These are phyloP conservation scores for Thuidium tamariscinum DNA, from an alignment of 225 moss, liverwort and hornwort species.

Conservation along the genomic window DNA sequence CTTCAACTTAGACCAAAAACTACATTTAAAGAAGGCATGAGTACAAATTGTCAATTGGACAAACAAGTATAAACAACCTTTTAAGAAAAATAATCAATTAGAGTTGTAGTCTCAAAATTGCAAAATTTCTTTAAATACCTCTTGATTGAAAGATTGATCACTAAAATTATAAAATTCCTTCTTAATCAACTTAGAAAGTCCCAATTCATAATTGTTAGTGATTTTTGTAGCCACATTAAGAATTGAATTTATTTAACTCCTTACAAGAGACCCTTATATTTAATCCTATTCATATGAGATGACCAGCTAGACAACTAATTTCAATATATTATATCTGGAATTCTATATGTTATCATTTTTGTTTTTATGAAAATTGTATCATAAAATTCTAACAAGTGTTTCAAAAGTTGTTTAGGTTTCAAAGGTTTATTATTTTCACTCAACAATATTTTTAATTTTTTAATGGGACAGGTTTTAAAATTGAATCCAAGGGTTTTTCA, in stretches of 20 bases:
- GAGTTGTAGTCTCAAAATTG: background rate
- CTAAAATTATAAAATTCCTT: background rate
- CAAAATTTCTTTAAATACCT: background rate
- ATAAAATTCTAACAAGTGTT: background rate
- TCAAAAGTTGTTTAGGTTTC: background rate
- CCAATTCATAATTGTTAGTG: background rate
- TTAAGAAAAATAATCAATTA: background rate
- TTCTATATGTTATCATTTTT: background rate
- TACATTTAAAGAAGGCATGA: accelerated
- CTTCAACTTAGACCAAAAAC: background rate
- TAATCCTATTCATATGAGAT: background rate
- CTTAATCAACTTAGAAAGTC: accelerated
- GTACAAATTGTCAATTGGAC: background rate
- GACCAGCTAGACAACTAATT: background rate
- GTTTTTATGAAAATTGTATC: no score
- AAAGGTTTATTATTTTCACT: background rate
- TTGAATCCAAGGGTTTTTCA: no score
- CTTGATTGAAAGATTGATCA: background rate
- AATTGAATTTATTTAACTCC: background rate
- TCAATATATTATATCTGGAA: background rate
- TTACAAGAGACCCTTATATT: accelerated
- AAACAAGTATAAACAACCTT: accelerated
- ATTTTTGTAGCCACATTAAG: background rate
- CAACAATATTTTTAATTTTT: accelerated
- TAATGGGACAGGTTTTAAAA: background rate